Evolutionary conservation across 2,329 filamentous ascomycete species (phyloP), one percentile per base, ranked within the genome.

Genomic region (Gnomoniopsis sp.): DNA sequence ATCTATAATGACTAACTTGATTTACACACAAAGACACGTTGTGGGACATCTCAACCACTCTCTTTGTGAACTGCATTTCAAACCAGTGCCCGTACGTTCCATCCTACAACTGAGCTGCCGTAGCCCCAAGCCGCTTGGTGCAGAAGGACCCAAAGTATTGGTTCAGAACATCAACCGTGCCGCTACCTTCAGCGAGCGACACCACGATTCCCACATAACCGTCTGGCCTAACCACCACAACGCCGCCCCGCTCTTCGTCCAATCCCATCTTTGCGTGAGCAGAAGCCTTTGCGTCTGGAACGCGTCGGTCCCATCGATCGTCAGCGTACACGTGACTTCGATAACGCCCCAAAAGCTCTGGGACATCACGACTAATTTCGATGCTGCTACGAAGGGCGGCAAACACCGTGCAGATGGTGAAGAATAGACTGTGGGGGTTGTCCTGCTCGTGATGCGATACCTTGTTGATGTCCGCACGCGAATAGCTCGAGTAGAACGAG

Each of bases 221-320:
- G 71, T 96, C 92, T 0, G 93, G 92, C 48, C 92, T 78, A 8
- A 96, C 90, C 11, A 96, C 88, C 1, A 96, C 87, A 2, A 96
- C 83, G 58, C 88, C 91, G 12, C 91, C 91, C 62, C 77, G 81
- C 62, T 89, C 85, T 67, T 88, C 78, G 63, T 88, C 83, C 26
- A 96, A 72, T 0, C 93, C 93, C 80, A 96, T 88, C 80, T 96
- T 96, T 46, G 88, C 87, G 72, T 97, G 93, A 6, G 91, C 91
- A 2, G 90, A 81, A 6, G 88, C 91, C 65, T 79, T 80, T 1
- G 89, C 88, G 21, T 88, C 78, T 0, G 88, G 86, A 1, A 91
- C 87, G 7, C 84, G 79, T 47, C 82, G 78, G 69, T 95, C 90
- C 77, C 84, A 87, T 50, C 89, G 80, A 72, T 96, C 91, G 67